Conservation (phyloP, 2,329 filamentous ascomycete species). For the Xylariaceae sp. region DNA sequence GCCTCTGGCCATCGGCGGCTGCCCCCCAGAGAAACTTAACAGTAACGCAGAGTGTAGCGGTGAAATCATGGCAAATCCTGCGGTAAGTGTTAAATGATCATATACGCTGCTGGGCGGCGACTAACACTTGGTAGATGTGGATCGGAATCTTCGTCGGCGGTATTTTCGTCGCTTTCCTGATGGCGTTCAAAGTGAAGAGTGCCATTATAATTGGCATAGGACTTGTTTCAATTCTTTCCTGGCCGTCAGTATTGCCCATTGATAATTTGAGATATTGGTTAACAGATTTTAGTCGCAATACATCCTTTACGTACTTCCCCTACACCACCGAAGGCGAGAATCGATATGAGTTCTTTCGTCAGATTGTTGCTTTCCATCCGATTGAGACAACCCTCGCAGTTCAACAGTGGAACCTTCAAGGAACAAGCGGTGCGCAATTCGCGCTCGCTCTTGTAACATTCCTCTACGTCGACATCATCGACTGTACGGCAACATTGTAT, state of each 20-base stretch:
- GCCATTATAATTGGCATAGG: conserved; percentile 69
- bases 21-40: conserved; percentile 50
- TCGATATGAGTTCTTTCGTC: conserved; percentile 66
- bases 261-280: conserved; percentile 8
- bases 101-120: background rate
- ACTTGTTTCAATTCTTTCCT: conserved; percentile 66
- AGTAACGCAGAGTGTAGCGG: conserved; percentile 46
- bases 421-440: conserved; percentile 54
- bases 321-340: conserved; percentile 57
- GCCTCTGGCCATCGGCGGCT: conserved; percentile 73
- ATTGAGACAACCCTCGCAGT: conserved; percentile 57
- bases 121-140: conserved; percentile 57
- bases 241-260: conserved; percentile 50
- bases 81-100: conserved; percentile 39
- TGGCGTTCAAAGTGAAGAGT: conserved; percentile 71
- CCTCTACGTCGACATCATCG: conserved; percentile 73
- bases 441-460: conserved; percentile 69
- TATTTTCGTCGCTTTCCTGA: conserved; percentile 71
- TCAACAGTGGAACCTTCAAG: conserved; percentile 60
- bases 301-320: conserved; percentile 68
- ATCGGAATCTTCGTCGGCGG: conserved; percentile 77
- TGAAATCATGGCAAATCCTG: conserved; percentile 71
- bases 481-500: conserved; percentile 71
- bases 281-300: conserved; percentile 47
- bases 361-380: conserved; percentile 66